These are phyloP conservation scores for Aspergillus ruber DNA, from an alignment of 2,329 filamentous ascomycete genomes.

Conservation along the genomic window DNA sequence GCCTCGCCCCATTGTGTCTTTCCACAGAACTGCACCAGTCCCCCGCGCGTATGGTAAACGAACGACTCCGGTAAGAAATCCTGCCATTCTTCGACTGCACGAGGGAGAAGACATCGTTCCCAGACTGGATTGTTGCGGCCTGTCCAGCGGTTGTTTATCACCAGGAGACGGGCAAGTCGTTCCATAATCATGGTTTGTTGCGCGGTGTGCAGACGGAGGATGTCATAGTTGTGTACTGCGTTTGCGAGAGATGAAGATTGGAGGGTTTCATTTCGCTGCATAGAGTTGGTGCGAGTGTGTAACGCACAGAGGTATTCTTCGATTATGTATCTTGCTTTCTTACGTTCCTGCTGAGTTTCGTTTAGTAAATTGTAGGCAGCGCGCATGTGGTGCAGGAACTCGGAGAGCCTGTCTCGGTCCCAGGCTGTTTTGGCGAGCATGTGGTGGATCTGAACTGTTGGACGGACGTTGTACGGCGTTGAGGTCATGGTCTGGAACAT, in stretches of 20 bases:
- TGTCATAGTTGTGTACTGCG: slow-evolving; percentile 27
- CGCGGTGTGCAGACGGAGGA: slow-evolving; percentile 22
- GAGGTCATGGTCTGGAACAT: slow-evolving; percentile 57
- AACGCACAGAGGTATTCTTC: slow-evolving; percentile 16
- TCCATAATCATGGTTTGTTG: slow-evolving; percentile 22
- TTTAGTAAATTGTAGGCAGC: slow-evolving; percentile 24
- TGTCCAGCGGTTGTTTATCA: slow-evolving; percentile 15
- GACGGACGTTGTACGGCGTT: slow-evolving; percentile 50
- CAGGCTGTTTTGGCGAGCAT: slow-evolving; percentile 26
- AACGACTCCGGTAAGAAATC: slow-evolving; percentile 39
- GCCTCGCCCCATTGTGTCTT: slow-evolving; percentile 12
- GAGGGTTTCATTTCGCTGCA: slow-evolving; percentile 10
- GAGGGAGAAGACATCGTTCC: slow-evolving; percentile 34
- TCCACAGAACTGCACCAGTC: slow-evolving; percentile 35
- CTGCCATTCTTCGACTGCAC: slow-evolving; percentile 43
- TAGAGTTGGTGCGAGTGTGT: neutral
- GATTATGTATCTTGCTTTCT: slow-evolving; percentile 18
- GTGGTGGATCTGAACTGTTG: slow-evolving; percentile 52
- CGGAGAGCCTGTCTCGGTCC: slow-evolving; percentile 9
- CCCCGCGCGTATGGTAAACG: slow-evolving; percentile 32
- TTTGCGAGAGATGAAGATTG: slow-evolving; percentile 20
- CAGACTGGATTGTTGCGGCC: slow-evolving; percentile 18
- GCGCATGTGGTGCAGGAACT: slow-evolving; percentile 21
- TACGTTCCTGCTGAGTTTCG: slow-evolving; percentile 21
- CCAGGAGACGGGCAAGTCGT: slow-evolving; percentile 15